Base-by-base conservation (phyloP, 495 filamentous ascomycete species). In the Daldinia vernicosa region DNA sequence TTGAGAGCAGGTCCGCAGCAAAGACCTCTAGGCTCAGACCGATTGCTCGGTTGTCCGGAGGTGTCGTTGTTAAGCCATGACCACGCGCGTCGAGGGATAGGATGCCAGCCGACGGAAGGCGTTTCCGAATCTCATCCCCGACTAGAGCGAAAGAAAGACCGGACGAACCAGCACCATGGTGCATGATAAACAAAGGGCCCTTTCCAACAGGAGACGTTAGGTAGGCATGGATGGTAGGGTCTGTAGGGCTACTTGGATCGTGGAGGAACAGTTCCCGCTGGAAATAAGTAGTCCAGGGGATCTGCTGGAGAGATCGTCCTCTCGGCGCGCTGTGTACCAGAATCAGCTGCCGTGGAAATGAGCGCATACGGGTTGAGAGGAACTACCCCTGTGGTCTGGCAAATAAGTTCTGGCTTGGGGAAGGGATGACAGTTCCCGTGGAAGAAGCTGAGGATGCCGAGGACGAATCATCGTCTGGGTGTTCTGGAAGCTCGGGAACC, bases 241-340 rank as follows among this genome's bases (percentile, higher is more conserved):
- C 74, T 35, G 59, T 15, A 50, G 74, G 56, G 27, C 35, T 63
- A 24, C 53, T 58, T 56, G 62, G 79, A 65, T 74, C 84, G 32
- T 87, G 79, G 43, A 97, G 84, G 75, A 89, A 93, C 51, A 96
- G 85, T 75, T 97, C 94, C 69, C 92, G 90, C 59, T 90, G 84
- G 81, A 97, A 98, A 82, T 94, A 97, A 53, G 91, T 88, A 15
- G 90, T 91, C 95, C 95, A 99, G 63, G 87, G 84, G n/a, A 94
- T 87, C 59, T 84, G 86, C 30, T 85, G 81, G 17, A 86, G 69
- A 15, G 83, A 78, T 52, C 83, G 76, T 63, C 79, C 76, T 58
- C 77, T 75, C 32, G 78, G 69, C 59, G 77, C 72, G 28, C 81
- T 81, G 64, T 47, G 40, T 24, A 53, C n/a, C 52, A 58, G 65